Evolutionary conservation across 768 basidiomycete species (phyloP), one percentile per base, ranked within the genome.

Genomic region (Leucocoprinus sp.): DNA sequence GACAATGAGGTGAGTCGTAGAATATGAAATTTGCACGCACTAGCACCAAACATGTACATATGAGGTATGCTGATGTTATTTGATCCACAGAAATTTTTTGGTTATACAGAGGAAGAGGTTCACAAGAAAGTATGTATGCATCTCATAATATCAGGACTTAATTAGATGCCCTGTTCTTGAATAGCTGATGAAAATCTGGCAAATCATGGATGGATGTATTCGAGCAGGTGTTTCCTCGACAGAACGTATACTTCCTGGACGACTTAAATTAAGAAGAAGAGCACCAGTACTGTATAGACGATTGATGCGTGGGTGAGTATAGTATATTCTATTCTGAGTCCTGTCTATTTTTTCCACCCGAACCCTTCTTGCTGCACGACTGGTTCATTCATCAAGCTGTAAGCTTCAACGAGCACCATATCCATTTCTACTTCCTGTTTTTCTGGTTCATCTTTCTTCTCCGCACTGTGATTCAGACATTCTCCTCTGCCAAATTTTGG

Each of bases 191-290:
- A 75, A 77, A 21, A 91, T 93, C 37, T 95, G 92, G 92, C 57
- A 68, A 43, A 89, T 92, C 4, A 96, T 96, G 93, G 91, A 95
- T 57, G 78, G 82, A 46, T 93, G 89, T 60, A 97, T 96, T 50
- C 83, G 71, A 34, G 73, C 75, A 2, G 93, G 93, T 15, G 92
- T 97, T 7, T 82, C 87, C 2, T 74, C 89, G 1, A 69, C 76
- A 2, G 84, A 93, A 54, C 70, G 71, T 35, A 80, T 76, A n/a
- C 74, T 98, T 2, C 93, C 93, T 0, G 93, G 93, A n/a, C 74
- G 90, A 17, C 65, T 98, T 14, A 65, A 75, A 5, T 68, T 98
- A 19, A 74, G 83, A 26, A 73, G 93, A 11, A 75, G 92, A 31
- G 93, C 93, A 12, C 92, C 93, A 0, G 82, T 83, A 59, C 74